These are phyloP conservation scores for Ogataea pignaliae DNA, from an alignment of 805 yeast species.

Conservation along the genomic window DNA sequence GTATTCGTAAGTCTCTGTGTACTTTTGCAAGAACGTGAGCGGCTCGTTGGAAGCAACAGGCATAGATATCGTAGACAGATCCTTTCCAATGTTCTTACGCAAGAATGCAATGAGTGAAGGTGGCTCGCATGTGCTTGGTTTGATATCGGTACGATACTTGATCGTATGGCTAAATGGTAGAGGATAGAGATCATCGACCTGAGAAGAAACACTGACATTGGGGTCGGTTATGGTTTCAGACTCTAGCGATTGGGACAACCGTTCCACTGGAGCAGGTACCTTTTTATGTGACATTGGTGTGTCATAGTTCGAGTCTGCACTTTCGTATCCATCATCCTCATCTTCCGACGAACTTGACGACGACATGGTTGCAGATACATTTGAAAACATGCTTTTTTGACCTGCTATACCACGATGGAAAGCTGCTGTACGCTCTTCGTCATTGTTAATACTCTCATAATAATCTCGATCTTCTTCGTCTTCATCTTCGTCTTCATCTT, in stretches of 20 bases:
- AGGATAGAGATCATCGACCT: conserved; percentile 52
- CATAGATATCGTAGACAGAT: conserved; percentile 78
- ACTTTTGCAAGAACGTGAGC: conserved; percentile 70
- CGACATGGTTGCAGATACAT: no score
- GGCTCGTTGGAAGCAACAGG: conserved; percentile 96
- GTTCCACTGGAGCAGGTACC: neutral
- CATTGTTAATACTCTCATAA: conserved; percentile 2
- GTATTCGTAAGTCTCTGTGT: conserved; percentile 79
- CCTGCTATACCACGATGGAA: neutral
- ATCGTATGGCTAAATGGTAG: conserved; percentile 47
- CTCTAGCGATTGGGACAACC: neutral
- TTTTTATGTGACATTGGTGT: neutral
- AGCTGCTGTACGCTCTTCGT: neutral
- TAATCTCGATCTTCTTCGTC: conserved; percentile 14
- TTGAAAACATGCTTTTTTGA: neutral
- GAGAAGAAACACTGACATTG: neutral
- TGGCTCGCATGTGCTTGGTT: conserved; percentile 59
- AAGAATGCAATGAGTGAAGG: conserved; percentile 78
- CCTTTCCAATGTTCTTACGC: conserved; percentile 90
- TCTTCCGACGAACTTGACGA: neutral
- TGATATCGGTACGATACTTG: conserved; percentile 54
- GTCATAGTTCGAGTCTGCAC: neutral
- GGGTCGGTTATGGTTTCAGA: neutral
- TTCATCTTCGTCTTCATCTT: conserved; percentile 1
- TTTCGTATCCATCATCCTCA: neutral